Conservation (phyloP, 164 flowering plant genomes). For the Stephania yunnanensis region DNA sequence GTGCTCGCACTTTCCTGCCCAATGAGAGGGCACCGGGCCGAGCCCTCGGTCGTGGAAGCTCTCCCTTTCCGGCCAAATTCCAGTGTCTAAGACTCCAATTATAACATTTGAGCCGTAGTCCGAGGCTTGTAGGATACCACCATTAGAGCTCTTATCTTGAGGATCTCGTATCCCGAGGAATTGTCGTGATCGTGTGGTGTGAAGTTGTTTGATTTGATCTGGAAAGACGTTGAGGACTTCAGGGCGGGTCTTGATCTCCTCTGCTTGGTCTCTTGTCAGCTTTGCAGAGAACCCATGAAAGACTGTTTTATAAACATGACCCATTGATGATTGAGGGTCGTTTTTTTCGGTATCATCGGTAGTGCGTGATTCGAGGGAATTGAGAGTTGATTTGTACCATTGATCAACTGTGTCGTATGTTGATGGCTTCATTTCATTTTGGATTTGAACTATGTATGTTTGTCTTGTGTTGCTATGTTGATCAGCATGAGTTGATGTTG, state of each 20-base stretch:
- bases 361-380: slow-evolving; percentile 9
- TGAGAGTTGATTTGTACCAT: slow-evolving; percentile 42
- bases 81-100: slow-evolving; percentile 47
- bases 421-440: slow-evolving; percentile 36
- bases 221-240: slow-evolving; percentile 31
- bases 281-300: slow-evolving; percentile 21
- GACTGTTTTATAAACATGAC: slow-evolving; percentile 42
- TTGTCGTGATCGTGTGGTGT: slow-evolving; percentile 44
- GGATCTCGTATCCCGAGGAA: slow-evolving; percentile 36
- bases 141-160: neutral
- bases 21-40: slow-evolving; percentile 37
- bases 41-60: slow-evolving; percentile 46
- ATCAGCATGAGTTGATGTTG: neutral
- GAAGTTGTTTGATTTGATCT: slow-evolving; percentile 32
- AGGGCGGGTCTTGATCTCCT: slow-evolving; percentile 18
- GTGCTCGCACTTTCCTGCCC: slow-evolving; percentile 47
- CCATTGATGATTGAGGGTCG: slow-evolving; percentile 12
- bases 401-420: slow-evolving; percentile 25
- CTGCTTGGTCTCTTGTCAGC: slow-evolving; percentile 5
- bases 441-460: slow-evolving; percentile 32
- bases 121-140: slow-evolving; percentile 18
- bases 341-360: neutral
- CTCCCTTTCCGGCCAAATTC: slow-evolving; percentile 46
- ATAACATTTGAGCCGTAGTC: slow-evolving; percentile 43
- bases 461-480: neutral